Conservation (phyloP, 805 yeast species). For the Sungouiozyma ichnusensis region DNA sequence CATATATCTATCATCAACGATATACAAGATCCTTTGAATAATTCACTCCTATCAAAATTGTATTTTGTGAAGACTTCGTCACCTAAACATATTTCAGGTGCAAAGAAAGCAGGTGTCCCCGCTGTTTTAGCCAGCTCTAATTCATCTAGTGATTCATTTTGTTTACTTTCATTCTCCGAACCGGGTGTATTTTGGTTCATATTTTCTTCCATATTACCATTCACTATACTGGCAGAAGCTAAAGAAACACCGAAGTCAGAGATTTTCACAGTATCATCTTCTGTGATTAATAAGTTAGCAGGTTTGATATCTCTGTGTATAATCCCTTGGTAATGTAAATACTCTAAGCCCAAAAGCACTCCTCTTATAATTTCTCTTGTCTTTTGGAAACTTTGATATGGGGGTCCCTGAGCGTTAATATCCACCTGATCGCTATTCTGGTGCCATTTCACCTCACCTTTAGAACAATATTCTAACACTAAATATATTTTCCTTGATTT, state of each 20-base stretch:
- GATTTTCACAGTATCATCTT: constrained; percentile 71
- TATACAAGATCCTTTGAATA: constrained; percentile 40
- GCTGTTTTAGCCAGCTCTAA: constrained; percentile 90
- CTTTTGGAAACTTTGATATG: constrained; percentile 56
- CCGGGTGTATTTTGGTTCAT: too few species aligned
- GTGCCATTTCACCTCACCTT: constrained; percentile 85
- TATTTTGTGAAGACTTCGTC: constrained; percentile 23
- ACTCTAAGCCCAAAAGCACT: constrained; percentile 80
- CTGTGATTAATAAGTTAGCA: constrained; percentile 69
- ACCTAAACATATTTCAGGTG: constrained; percentile 81
- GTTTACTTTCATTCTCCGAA: constrained; percentile 1
- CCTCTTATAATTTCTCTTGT: constrained; percentile 70
- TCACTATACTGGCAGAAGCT: constrained; percentile 14
- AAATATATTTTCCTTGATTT: constrained; percentile 77
- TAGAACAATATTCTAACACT: constrained; percentile 81
- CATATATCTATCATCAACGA: constrained; percentile 90
- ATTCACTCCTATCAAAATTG: constrained; percentile 15
- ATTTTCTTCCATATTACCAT: constrained; percentile 2
- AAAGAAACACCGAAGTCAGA: constrained; percentile 94
- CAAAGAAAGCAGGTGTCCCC: constrained; percentile 95
- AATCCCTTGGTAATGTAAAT: constrained; percentile 81
- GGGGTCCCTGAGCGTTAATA: constrained; percentile 40
- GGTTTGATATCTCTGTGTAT: constrained; percentile 96
- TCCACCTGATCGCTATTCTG: constrained; percentile 31
- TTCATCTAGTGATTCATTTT: constrained; percentile 36